Evolutionary conservation across 1,139 yeast genomes (phyloP).

Genomic region (Saccharomyces hybrid): DNA sequence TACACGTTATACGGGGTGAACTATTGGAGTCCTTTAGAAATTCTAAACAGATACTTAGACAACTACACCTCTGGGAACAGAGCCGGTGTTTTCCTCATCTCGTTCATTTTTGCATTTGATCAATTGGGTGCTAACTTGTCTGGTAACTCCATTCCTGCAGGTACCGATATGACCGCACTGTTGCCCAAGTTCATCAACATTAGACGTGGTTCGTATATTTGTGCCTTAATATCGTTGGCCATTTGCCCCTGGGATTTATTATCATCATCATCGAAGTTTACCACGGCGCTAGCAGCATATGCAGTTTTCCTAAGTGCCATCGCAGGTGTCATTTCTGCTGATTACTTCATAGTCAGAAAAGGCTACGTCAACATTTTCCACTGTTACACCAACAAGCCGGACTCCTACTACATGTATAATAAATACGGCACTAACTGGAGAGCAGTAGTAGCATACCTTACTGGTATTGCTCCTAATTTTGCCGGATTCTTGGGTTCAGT

Average conservation of each 20-base stretch:
- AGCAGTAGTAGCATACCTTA: conserved; percentile 60
- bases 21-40: conserved; percentile 80
- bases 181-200: conserved; percentile 73
- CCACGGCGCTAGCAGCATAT: conserved; percentile 78
- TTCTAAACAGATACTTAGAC: conserved; percentile 57
- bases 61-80: conserved; percentile 59
- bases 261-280: conserved; percentile 65
- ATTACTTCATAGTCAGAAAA: conserved; percentile 67
- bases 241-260: conserved; percentile 87
- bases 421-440: conserved; percentile 72
- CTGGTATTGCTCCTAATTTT: conserved; percentile 74
- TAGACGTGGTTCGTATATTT: conserved; percentile 72
- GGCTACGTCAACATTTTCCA: conserved; percentile 61
- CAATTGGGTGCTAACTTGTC: conserved; percentile 85
- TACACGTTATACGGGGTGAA: conserved; percentile 58
- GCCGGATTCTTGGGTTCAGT: conserved; percentile 82
- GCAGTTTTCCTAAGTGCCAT: conserved; percentile 79
- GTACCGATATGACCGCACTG: conserved; percentile 82
- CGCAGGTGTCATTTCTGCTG: conserved; percentile 75
- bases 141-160: conserved; percentile 82
- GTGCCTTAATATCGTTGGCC: conserved; percentile 68
- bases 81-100: conserved; percentile 78
- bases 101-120: conserved; percentile 70
- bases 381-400: conserved; percentile 43
- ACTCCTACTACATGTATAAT: conserved; percentile 51